Evolutionary conservation across 306 rosid genomes (phyloP).

Genomic region (Astragalus membranaceus): DNA sequence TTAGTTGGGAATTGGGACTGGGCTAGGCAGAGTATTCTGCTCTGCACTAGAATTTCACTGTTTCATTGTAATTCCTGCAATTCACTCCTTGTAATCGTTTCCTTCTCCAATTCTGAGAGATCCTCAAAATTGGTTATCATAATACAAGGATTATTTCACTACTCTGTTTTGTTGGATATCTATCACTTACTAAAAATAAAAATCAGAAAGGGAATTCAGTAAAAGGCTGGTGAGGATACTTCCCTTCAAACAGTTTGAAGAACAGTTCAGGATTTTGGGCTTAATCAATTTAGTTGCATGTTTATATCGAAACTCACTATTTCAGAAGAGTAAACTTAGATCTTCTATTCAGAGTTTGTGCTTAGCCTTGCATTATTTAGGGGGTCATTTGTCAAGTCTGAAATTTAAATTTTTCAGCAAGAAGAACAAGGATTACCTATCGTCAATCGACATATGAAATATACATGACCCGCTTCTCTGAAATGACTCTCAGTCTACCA

Average conservation of each 20-base stretch:
- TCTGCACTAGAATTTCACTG: too few relatives aligned
- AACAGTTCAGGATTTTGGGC: background rate
- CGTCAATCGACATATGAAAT: slow-evolving; percentile 2
- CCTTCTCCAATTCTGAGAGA: too few relatives aligned
- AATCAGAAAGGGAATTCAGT: background rate
- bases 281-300: background rate
- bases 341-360: background rate
- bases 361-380: background rate
- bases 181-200: background rate
- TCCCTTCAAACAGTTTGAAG: background rate
- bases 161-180: too few relatives aligned
- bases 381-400: background rate
- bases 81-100: too few relatives aligned
- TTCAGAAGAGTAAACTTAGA: background rate
- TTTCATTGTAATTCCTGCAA: too few relatives aligned
- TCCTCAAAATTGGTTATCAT: too few relatives aligned
- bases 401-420: background rate
- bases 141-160: too few relatives aligned
- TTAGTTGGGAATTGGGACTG: too few relatives aligned
- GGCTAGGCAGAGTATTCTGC: too few relatives aligned
- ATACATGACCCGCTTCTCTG: background rate
- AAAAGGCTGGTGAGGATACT: background rate
- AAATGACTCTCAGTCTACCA: background rate
- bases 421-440: background rate
- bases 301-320: background rate